Base-by-base conservation (phyloP, 176 grass and related monocot genomes). In the Lolium rigidum region DNA sequence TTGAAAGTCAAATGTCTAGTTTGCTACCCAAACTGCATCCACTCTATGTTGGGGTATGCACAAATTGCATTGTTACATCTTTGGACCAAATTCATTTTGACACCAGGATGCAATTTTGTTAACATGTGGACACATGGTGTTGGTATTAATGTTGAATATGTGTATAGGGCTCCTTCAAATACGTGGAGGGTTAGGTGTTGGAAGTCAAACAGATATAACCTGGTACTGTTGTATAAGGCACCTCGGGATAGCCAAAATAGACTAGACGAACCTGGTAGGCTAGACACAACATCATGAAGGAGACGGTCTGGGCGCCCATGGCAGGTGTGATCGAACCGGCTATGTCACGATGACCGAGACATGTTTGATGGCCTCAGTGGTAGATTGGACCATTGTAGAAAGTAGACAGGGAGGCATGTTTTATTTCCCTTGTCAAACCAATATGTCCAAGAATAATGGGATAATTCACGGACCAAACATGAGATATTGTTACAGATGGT, bases 391-490 rank as follows among this genome's bases (percentile, higher is more conserved):
- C 5, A 35, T 66, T 35, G 13, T 26, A 66, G 63, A 66, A 66
- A 31, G 26, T 66, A 35, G 63, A 66, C 26, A 26, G 26, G 25
- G 63, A 66, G 63, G 35, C 2, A 2, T 35, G 26, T 66, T 66
- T 66, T 66, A 25, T 63, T 52, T 76, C 49, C 24, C 62, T 83
- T 78, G 58, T 78, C 18, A 83, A 77, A 69, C 13, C 67, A 78
- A 38, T 78, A 51, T n/a, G 37, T 64, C 24, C 16, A 41, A 21
- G 64, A 71, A 62, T 77, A 84, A 62, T 64, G 18, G 16, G 55
- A 79, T 43, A 79, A 17, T 60, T 43, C 14, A 51, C 57, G 75
- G 21, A 56, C 15, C 48, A 77, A 77, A 70, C 50, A 70, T 70
- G 18, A 70, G 9, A 60, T 25, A 24, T 31, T 69, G 22, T 68